Percentiles rank a stretch among this genome's conserved stretches.
phyloP scores from a whole-genome alignment of 176 grass and related monocot species.

The bread wheat (Triticum aestivum) region DNA sequence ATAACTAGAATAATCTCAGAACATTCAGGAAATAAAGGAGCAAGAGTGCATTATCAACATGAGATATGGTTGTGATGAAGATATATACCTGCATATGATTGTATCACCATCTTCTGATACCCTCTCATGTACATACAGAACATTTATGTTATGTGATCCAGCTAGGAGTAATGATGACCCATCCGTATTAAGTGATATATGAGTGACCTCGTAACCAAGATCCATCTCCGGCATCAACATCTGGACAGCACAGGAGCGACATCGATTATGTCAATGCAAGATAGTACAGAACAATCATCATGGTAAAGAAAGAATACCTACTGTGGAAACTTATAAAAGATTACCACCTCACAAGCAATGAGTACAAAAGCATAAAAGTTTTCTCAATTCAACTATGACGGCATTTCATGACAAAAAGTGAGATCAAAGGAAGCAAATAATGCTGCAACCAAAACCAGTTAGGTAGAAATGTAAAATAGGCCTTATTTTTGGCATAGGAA shows the following conservation, averaged over 20 bases:
- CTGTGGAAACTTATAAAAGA: background rate
- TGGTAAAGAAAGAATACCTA: constrained; percentile 17
- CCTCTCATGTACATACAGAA: constrained; percentile 73
- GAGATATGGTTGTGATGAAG: constrained; percentile 12
- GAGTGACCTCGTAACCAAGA: constrained; percentile 47
- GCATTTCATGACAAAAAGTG: background rate
- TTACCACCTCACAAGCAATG: constrained; percentile 4
- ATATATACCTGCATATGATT: constrained; percentile 67
- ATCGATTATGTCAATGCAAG: background rate
- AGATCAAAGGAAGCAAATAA: background rate
- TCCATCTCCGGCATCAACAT: constrained; percentile 55
- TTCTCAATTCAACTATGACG: background rate
- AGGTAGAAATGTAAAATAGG: constrained; percentile 1
- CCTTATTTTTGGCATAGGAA: background rate
- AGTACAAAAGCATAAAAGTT: constrained; percentile 26
- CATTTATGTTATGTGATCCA: constrained; percentile 63
- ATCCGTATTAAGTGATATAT: constrained; percentile 71
- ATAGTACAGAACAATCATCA: constrained; percentile 22
- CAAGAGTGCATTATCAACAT: background rate
- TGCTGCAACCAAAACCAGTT: background rate
- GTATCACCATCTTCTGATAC: constrained; percentile 62
- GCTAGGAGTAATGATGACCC: constrained; percentile 70
- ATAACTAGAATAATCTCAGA: constrained; percentile 4
- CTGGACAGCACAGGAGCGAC: constrained; percentile 34
- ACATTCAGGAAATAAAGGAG: background rate